Base-by-base conservation (phyloP, 257 asterid genomes). In the Solanum ossicruentum region DNA sequence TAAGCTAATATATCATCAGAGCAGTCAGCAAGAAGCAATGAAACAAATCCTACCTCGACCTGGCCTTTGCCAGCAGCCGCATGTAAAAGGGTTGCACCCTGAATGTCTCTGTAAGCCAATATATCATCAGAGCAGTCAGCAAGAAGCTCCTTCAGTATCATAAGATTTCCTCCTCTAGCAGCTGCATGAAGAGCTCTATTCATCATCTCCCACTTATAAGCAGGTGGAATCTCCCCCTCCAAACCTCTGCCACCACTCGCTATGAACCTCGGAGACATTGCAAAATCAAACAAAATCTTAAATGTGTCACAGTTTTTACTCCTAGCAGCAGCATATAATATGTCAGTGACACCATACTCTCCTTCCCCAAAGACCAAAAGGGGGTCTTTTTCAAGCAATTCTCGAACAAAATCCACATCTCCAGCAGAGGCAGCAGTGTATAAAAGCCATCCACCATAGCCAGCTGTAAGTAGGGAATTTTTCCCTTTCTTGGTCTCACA, bases 401-500 rank as follows among this genome's bases (percentile, higher is more conserved):
- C 95, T 69, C n/a, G 86, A 10, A 95, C 97, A 70, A 95, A 96
- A 7, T 36, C 82, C 91, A 89, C n/a, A 88, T 96, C 97, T 39
- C 98, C 98, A 9, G 99, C 98, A 2, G 99, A 96, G 4, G 98
- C 95, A 20, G 97, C 98, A 10, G 98, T 92, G 88, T 96, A 96
- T 17, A 96, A 71, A 36, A 96, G 92, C 99, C 99, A 96, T 0
- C 99, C 98, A 23, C 99, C 98, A 78, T 96, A 95, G 8, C 98
- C 98, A 9, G 94, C 92, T 45, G 93, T 87, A 66, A 96, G 80
- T 1, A 95, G 93, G 49, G 97, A 92, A 81, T 91, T 92, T 60
- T 86, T 90, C 0, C 96, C 95, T 36, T 84, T 93, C 89, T 89
- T 93, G 84, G 45, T 84, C 15, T 89, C 96, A 56, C 97, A 91